phyloP scores from a whole-genome alignment of 2,329 filamentous ascomycete species.

The Westerdykella aurantiaca region DNA sequence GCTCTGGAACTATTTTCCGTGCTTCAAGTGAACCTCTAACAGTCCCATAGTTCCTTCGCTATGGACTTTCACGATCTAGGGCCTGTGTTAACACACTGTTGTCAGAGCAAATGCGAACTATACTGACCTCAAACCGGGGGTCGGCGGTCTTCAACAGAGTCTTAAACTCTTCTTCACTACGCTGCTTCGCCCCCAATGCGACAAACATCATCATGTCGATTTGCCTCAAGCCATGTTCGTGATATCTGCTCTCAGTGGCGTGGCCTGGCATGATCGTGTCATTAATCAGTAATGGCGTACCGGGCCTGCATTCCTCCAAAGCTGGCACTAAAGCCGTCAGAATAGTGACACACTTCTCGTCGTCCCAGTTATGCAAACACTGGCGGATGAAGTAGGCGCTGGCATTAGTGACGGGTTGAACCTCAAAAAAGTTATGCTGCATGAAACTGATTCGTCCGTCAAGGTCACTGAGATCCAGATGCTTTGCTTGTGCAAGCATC shows the following conservation, averaged over 20 bases:
- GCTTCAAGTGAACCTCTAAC: conserved; percentile 4
- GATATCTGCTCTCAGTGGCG: conserved; percentile 10
- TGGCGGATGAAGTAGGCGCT: conserved; percentile 36
- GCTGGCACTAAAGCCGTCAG: conserved; percentile 31
- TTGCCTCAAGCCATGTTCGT: conserved; percentile 25
- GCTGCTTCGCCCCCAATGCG: conserved; percentile 19
- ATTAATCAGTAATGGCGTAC: conserved; percentile 31
- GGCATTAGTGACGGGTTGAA: conserved; percentile 28
- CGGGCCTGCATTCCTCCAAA: conserved; percentile 20
- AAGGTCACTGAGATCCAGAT: conserved; percentile 1
- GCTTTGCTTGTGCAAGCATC: conserved; percentile 8
- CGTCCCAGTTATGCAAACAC: conserved; percentile 38
- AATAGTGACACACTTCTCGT: conserved; percentile 34
- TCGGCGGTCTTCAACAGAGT: conserved; percentile 5
- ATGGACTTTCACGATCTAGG: conserved; percentile 4
- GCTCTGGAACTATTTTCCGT: no score
- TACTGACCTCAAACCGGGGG: neutral
- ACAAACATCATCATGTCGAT: conserved; percentile 30
- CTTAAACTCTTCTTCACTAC: conserved; percentile 18
- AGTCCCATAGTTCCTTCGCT: conserved; percentile 4
- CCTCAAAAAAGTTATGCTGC: conserved; percentile 35
- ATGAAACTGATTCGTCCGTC: conserved; percentile 21
- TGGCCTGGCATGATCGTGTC: conserved; percentile 28
- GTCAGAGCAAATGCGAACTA: no score
- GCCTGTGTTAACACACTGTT: neutral